These are phyloP conservation scores for Colletotrichum theobromicola DNA, from an alignment of 2,329 filamentous ascomycete species.

Conservation along the genomic window DNA sequence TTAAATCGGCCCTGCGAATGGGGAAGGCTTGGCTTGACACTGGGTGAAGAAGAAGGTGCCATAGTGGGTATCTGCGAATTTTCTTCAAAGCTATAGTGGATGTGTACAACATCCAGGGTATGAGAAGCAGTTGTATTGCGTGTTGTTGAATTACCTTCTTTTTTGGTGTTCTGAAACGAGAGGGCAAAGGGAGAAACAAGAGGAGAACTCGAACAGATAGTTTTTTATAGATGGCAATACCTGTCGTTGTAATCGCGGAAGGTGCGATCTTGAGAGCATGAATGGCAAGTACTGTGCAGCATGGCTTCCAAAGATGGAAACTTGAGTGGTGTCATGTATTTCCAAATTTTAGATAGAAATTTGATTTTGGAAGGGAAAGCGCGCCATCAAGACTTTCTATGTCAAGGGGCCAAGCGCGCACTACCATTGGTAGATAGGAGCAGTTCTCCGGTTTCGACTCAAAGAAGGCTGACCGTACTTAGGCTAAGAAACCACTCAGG, in stretches of 20 bases:
- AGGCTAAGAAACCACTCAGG: background rate
- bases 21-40: background rate
- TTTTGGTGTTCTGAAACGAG: background rate
- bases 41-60: background rate
- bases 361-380: too few species aligned
- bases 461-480: background rate
- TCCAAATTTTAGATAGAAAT: background rate
- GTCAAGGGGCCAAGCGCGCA: too few species aligned
- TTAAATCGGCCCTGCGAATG: background rate
- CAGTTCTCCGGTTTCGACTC: background rate
- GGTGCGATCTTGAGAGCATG: background rate
- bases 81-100: background rate
- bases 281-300: background rate
- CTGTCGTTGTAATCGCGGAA: rapidly evolving
- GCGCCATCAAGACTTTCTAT: too few species aligned
- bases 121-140: background rate
- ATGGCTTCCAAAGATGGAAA: too few species aligned
- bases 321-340: background rate
- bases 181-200: background rate
- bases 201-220: background rate
- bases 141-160: background rate
- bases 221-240: background rate
- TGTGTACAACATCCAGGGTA: background rate
- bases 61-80: background rate
- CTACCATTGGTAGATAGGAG: too few species aligned